Percentiles rank a stretch among this genome's conserved stretches.
Evolutionary conservation across 805 yeast species (phyloP).

Genomic region (Saturnispora serradocipensis): DNA sequence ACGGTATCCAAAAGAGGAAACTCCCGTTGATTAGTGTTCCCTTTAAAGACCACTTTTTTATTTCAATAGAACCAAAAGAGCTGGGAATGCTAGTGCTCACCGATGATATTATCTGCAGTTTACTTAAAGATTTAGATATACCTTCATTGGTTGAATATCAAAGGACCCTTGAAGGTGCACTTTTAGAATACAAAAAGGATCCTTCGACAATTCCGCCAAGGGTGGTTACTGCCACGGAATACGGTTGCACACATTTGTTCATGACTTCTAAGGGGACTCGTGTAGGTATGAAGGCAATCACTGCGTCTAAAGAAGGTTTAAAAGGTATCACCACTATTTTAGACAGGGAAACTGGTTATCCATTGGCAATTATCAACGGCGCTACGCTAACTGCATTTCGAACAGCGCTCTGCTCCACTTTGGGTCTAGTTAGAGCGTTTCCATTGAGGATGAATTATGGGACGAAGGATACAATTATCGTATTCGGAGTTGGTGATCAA

Average conservation of each 20-base stretch:
- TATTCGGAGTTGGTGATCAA: conserved; percentile 57
- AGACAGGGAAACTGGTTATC: conserved; percentile 41
- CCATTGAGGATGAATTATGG: conserved; percentile 16
- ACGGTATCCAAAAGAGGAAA: conserved; percentile 1
- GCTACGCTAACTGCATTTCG: conserved; percentile 54
- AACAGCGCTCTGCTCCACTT: conserved; percentile 50
- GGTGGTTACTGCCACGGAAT: conserved; percentile 34
- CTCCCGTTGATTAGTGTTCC: not conserved
- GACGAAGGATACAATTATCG: conserved; percentile 24
- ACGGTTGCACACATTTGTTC: conserved; percentile 41
- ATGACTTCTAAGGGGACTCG: conserved; percentile 55
- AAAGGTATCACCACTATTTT: conserved; percentile 47
- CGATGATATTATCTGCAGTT: conserved; percentile 23
- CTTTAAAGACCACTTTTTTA: not conserved
- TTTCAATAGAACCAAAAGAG: not conserved
- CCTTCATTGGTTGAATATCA: conserved; percentile 29
- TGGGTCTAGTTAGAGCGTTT: conserved; percentile 35
- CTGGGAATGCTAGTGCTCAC: conserved; percentile 28
- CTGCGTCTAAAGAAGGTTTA: conserved; percentile 51
- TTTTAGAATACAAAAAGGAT: conserved; percentile 33
- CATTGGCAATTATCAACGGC: conserved; percentile 49
- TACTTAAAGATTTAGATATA: conserved; percentile 23
- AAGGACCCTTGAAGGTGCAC: conserved; percentile 28
- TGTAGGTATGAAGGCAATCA: conserved; percentile 53
- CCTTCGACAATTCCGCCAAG: conserved; percentile 46